Percentiles rank a stretch among this genome's conserved stretches.
Conservation (phyloP, 257 asterid species). For the Thymus quinquecostatus region DNA sequence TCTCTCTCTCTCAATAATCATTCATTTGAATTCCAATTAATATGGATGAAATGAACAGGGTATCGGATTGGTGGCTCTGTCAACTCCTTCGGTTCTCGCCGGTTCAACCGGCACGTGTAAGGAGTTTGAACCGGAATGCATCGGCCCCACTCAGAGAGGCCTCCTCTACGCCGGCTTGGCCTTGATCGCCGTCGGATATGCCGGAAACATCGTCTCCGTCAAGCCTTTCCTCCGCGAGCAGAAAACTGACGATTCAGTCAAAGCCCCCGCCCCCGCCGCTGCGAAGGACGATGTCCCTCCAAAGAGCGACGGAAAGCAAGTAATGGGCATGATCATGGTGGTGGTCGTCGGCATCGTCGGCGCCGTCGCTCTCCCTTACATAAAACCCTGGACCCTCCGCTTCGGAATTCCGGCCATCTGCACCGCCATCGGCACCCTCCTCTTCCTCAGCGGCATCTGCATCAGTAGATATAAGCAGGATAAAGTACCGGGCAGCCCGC, state of each 20-base stretch:
- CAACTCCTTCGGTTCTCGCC: conserved; percentile 1
- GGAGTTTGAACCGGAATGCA: not conserved
- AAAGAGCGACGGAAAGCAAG: not conserved
- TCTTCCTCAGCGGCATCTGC: conserved; percentile 29
- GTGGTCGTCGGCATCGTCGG: conserved; percentile 39
- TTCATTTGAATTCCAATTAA: no score
- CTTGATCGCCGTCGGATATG: conserved; percentile 4
- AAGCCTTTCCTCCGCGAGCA: not conserved
- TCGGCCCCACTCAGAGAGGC: conserved; percentile 2
- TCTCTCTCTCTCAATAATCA: no score
- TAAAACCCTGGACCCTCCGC: conserved; percentile 55
- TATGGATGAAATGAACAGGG: not conserved
- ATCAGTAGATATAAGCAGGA: not conserved
- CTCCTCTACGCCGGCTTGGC: conserved; percentile 3
- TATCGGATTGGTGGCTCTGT: not conserved
- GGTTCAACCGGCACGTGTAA: conserved; percentile 2
- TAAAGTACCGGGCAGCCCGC: not conserved
- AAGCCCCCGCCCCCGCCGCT: no score
- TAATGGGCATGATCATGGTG: conserved; percentile 3
- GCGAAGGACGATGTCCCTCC: no score
- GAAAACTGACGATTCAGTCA: no score
- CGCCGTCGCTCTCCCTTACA: conserved; percentile 51
- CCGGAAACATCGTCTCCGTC: not conserved
- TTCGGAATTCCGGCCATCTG: conserved; percentile 61
- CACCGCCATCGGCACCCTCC: conserved; percentile 38